Base-by-base conservation (phyloP, 1,284 basidiomycete species). In the Sporisorium iseilematis-ciliati region DNA sequence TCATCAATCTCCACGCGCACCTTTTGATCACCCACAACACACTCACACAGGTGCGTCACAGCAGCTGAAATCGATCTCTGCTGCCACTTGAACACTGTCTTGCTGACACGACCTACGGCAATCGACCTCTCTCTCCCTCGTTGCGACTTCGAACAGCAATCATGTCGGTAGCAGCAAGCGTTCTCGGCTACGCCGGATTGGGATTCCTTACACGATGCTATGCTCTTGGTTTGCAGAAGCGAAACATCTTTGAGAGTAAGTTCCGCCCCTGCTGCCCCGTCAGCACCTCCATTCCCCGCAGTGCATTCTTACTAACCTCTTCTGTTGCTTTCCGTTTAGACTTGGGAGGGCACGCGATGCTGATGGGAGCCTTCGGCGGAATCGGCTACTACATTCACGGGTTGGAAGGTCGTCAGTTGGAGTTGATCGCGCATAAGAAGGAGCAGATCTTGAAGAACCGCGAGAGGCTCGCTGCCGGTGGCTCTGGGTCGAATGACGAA, bases 181-280 rank as follows among this genome's bases (percentile, higher is more conserved):
- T 82, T 53, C 73, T 84, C 46, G 81, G 83, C 20, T 84, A 81
- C 57, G 81, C 83, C 40, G 77, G 81, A 10, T 66, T 84, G 49
- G 83, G 83, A 11, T 84, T 84, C 66, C 58, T 82, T 38, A 82
- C 83, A 52, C 77, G 83, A 31, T 84, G 81, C 77, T 84, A 81
- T 43, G 81, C 80, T 6, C 78, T 84, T 20, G 83, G 82, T 52
- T 60, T 84, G 46, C 83, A 84, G 68, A 82, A 82, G 77, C 60
- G 83, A 31, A 84, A 84, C 74, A 81, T 84, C 51, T 76, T 84
- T 18, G 83, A 84, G 41, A 83, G 83, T 84, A 59, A 68, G 83
- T 84, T 4, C n/a, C 20, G 11, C 23, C 10, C 23, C 23, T 14
- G 18, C 7, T 3, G 14, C 4, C 38, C 14, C 10, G 8, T 7